phyloP scores from a whole-genome alignment of 352 stramenopile genomes.

The Phytopythium sindhum region DNA sequence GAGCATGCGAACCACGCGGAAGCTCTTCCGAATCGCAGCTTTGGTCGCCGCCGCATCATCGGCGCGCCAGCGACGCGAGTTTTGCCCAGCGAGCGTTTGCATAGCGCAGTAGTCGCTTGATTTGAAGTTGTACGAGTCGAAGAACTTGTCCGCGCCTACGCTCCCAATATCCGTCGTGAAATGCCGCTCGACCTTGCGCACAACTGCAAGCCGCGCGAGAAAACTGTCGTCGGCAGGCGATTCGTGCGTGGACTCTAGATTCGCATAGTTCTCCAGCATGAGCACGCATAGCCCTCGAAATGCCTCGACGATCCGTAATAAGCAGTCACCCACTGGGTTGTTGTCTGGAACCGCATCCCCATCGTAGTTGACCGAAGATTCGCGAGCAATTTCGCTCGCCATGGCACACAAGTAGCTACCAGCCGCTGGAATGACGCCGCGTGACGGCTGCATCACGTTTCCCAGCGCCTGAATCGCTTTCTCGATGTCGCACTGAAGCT shows the following conservation, averaged over 20 bases:
- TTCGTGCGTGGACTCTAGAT: not conserved
- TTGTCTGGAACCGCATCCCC: not conserved
- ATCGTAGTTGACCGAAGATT: not conserved
- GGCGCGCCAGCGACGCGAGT: not conserved
- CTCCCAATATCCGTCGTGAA: not conserved
- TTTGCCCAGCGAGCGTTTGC: not conserved
- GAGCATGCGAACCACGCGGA: slow-evolving; percentile 2
- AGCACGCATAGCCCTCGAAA: not conserved
- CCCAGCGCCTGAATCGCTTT: not conserved
- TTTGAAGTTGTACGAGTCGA: slow-evolving; percentile 8
- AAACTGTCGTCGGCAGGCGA: not conserved
- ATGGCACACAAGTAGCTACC: slow-evolving; percentile 5
- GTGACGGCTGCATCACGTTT: not conserved
- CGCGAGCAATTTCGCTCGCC: not conserved
- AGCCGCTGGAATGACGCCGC: not conserved
- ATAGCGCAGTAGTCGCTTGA: slow-evolving; percentile 7
- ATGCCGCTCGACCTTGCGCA: not conserved
- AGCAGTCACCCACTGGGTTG: not conserved
- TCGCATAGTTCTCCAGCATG: not conserved
- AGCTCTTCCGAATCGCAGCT: not conserved
- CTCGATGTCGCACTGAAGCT: not conserved
- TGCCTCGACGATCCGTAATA: not conserved
- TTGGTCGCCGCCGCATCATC: not conserved
- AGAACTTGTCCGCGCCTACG: slow-evolving; percentile 4
- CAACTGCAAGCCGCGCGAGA: not conserved